Evolutionary conservation across 352 stramenopile species (phyloP), one percentile per base, ranked within the genome.

Genomic region (Phytophthora chlamydospora): DNA sequence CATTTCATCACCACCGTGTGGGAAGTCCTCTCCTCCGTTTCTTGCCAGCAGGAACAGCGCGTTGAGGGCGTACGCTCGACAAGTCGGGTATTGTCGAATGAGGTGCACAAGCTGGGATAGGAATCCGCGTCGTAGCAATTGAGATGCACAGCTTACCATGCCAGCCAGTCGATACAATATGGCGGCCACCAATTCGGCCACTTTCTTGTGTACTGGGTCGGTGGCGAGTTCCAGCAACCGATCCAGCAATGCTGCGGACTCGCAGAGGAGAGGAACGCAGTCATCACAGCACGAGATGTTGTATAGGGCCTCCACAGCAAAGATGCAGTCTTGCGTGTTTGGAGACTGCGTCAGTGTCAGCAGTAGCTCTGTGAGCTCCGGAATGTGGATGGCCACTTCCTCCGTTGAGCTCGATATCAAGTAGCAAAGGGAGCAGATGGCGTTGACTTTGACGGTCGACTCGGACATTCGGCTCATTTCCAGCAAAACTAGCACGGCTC

Each of bases 231-330:
- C 47, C 8, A 80, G 16, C 9, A 91, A 47, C 1, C 77, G 75
- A 19, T 76, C 56, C 1, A 88, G 49, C 2, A 91, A 46, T 11
- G 62, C 40, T 0, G 34, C 45, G 0, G 73, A 84, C n/a, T 73
- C 49, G 11, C 51, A 64, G 3, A 93, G 70, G 8, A 90, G 47
- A 29, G 72, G 69, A 19, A 88, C 67, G 5, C 75, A 78, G 16
- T 88, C 72, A 40, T 91, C 85, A 60, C 78, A 87, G 57, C 82
- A 91, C 14, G 78, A 75, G 29, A 93, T 85, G 44, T 91, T 91
- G 74, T 90, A 93, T 6, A 93, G 65, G 14, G 82, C 79, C 5
- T 75, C 71, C 21, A 90, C 63, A 3, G 83, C 80, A 39, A 93
- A 91, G 3, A 77, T 29, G 39, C 72, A 78, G 33, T 73, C 85